phyloP scores from a whole-genome alignment of 768 basidiomycete genomes.

The Boletus insuetus region DNA sequence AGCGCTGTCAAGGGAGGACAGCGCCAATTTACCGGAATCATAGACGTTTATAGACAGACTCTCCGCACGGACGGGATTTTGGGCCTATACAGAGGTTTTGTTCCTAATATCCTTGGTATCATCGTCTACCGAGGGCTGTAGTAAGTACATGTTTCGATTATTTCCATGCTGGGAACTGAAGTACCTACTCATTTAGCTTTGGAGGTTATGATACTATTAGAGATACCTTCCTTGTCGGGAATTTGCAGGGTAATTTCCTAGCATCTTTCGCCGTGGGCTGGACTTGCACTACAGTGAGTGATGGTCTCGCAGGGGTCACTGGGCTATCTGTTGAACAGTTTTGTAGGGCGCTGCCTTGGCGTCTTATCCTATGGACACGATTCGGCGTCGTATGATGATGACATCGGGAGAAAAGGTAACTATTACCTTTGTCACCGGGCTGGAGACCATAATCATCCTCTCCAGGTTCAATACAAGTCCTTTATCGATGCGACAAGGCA shows the following conservation, averaged over 20 bases:
- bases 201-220: conserved; percentile 43
- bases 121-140: conserved; percentile 44
- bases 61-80: conserved; percentile 38
- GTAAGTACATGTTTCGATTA: conserved; percentile 22
- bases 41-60: conserved; percentile 45
- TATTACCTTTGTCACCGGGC: neutral
- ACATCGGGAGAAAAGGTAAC: conserved; percentile 37
- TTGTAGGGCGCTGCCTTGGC: conserved; percentile 35
- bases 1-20: conserved; percentile 36
- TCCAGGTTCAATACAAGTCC: conserved; percentile 37
- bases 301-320: neutral
- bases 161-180: neutral
- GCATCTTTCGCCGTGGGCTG: conserved; percentile 43
- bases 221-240: conserved; percentile 39
- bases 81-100: conserved; percentile 43
- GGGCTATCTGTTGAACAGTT: neutral
- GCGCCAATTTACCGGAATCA: conserved; percentile 40
- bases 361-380: conserved; percentile 45
- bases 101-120: conserved; percentile 42
- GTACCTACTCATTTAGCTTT: conserved; percentile 28
- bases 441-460: neutral
- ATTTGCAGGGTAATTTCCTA: conserved; percentile 38
- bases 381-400: conserved; percentile 49
- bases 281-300: conserved; percentile 38
- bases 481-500: conserved; percentile 40